Percentiles rank a stretch among this genome's conserved stretches.
phyloP scores from a whole-genome alignment of 2,329 filamentous ascomycete species.

The Dothideomycetidae sp. region DNA sequence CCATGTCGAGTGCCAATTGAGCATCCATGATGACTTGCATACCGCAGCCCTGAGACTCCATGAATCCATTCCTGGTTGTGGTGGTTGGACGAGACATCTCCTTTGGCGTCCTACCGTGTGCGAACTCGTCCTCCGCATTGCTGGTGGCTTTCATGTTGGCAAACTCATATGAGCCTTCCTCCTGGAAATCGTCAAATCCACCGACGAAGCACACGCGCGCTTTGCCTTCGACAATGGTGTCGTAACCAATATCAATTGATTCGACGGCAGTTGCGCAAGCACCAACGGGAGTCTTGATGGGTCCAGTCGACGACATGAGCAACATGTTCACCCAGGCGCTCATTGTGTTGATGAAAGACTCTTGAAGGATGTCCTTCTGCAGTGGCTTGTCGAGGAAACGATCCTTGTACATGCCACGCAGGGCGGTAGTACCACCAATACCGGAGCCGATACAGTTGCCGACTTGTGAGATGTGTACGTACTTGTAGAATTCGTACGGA shows the following conservation, averaged over 20 bases:
- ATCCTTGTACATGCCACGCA: constrained; percentile 97
- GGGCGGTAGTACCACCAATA: constrained; percentile 85
- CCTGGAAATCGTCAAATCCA: constrained; percentile 98
- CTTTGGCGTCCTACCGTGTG: constrained; percentile 81
- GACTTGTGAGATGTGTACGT: constrained; percentile 93
- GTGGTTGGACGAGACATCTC: constrained; percentile 98
- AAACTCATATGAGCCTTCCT: constrained; percentile 98
- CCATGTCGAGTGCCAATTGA: constrained; percentile 92
- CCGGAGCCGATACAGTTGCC: constrained; percentile 97
- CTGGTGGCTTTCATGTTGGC: constrained; percentile 99
- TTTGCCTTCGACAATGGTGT: constrained; percentile 97
- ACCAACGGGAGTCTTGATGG: constrained; percentile 96
- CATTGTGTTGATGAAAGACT: constrained; percentile 99
- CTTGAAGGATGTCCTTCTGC: constrained; percentile 97
- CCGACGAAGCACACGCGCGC: constrained; percentile 93
- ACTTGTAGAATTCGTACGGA: constrained; percentile 99
- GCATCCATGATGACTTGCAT: constrained; percentile 98
- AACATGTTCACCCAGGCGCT: constrained; percentile 99
- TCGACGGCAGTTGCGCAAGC: constrained; percentile 95
- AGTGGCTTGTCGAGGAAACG: constrained; percentile 92
- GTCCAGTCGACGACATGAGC: constrained; percentile 86
- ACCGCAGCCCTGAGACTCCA: constrained; percentile 98
- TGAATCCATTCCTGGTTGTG: constrained; percentile 93
- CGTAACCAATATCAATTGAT: constrained; percentile 93
- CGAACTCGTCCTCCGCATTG: constrained; percentile 93